phyloP scores from a whole-genome alignment of 352 stramenopile genomes.

The Phytopythium boreale region DNA sequence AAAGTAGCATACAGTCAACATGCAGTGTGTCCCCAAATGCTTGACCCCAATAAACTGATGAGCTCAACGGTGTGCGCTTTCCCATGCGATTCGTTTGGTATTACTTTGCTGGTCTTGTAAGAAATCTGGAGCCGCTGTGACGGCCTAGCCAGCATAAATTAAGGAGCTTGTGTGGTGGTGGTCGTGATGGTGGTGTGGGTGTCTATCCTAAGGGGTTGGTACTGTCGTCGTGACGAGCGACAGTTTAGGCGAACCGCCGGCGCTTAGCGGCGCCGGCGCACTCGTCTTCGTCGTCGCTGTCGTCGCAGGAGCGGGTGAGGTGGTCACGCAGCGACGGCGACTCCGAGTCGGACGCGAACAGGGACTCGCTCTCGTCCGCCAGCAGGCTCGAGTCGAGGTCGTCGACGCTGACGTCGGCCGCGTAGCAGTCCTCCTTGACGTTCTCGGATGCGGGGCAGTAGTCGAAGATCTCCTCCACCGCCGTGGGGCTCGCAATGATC shows the following conservation, averaged over 20 bases:
- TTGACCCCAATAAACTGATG: too few species aligned
- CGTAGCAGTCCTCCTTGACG: background rate
- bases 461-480: constrained; percentile 12
- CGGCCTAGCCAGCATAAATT: constrained; percentile 1
- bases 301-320: background rate
- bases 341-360: constrained; percentile 9
- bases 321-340: background rate
- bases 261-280: constrained; percentile 1
- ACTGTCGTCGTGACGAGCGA: background rate
- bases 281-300: constrained; percentile 2
- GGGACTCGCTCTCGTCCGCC: constrained; percentile 6
- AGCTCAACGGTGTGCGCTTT: background rate
- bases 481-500: constrained; percentile 12
- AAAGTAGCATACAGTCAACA: too few species aligned
- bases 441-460: constrained; percentile 1
- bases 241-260: background rate
- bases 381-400: background rate
- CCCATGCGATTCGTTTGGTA: background rate
- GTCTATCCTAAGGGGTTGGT: background rate
- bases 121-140: background rate
- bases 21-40: too few species aligned
- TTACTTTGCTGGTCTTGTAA: background rate
- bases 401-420: background rate
- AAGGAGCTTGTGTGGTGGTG: background rate
- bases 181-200: background rate